Percentiles rank a stretch among this genome's conserved stretches.
Evolutionary conservation across 257 asterid genomes (phyloP).

Genomic region (Fraxinus pennsylvanica): DNA sequence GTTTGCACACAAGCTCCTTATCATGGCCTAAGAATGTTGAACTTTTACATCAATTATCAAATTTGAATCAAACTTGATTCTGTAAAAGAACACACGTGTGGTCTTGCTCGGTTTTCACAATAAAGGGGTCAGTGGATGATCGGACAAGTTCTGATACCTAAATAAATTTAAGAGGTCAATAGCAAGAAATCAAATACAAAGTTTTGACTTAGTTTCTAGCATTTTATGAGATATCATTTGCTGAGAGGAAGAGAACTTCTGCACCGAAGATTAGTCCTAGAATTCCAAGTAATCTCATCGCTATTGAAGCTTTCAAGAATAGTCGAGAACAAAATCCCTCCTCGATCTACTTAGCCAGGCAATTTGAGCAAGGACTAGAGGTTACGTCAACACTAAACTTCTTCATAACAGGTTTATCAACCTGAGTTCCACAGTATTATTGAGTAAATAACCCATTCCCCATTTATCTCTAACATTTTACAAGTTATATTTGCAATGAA

Average conservation of each 20-base stretch:
- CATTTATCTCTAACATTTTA: not conserved
- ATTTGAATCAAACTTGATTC: not conserved
- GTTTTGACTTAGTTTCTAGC: not conserved
- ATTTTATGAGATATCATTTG: no score
- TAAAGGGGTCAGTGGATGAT: not conserved
- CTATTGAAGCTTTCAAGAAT: not conserved
- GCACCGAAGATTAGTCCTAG: not conserved
- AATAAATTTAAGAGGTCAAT: no score
- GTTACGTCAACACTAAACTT: not conserved
- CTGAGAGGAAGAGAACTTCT: not conserved
- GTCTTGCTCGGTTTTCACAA: not conserved
- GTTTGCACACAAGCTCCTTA: not conserved
- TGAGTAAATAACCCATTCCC: not conserved
- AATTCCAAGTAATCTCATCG: not conserved
- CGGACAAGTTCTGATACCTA: not conserved
- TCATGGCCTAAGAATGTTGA: not conserved
- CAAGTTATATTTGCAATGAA: not conserved
- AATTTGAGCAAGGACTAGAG: not conserved
- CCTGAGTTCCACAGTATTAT: not conserved
- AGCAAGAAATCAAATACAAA: not conserved
- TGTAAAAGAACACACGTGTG: not conserved
- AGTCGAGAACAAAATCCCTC: not conserved
- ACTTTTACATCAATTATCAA: not conserved
- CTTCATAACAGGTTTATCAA: not conserved
- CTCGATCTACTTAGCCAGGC: not conserved